Conservation (phyloP, 2,329 filamentous ascomycete genomes). For the Mycosphaerelloides madeirae region DNA sequence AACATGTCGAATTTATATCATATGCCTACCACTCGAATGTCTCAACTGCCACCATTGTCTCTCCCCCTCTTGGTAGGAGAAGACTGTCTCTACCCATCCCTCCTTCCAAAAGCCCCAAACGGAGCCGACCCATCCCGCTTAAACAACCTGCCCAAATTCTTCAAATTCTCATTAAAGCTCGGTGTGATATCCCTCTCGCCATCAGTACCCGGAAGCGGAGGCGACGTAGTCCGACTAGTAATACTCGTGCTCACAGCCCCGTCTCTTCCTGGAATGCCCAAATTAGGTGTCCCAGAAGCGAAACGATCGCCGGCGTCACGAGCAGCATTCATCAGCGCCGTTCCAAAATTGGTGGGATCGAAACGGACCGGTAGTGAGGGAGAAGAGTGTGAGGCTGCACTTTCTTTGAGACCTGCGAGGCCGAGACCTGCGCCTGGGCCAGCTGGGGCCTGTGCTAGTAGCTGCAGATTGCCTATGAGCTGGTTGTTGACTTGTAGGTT, state of each 20-base stretch:
- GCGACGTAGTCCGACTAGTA: slow-evolving; percentile 31
- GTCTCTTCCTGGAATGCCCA: slow-evolving; percentile 31
- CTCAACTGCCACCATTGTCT: no score
- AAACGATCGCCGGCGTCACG: slow-evolving; percentile 77
- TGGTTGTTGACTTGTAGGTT: slow-evolving; percentile 64
- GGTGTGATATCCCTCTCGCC: slow-evolving; percentile 47
- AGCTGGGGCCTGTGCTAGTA: slow-evolving; percentile 41
- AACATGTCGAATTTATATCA: no score
- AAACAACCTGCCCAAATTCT: slow-evolving; percentile 96
- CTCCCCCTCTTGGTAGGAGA: no score
- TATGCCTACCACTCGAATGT: no score
- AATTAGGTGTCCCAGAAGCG: slow-evolving; percentile 50
- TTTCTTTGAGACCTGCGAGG: slow-evolving; percentile 38
- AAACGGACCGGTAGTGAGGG: slow-evolving; percentile 52
- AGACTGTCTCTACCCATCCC: slow-evolving; percentile 5
- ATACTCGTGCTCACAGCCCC: slow-evolving; percentile 26
- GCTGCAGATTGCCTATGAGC: slow-evolving; percentile 61
- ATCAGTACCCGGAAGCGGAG: slow-evolving; percentile 21
- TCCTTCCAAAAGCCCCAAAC: slow-evolving; percentile 33
- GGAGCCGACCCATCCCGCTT: slow-evolving; percentile 71
- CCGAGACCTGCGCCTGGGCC: slow-evolving; percentile 13
- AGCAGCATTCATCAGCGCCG: slow-evolving; percentile 76
- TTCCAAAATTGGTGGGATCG: slow-evolving; percentile 76
- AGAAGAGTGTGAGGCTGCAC: slow-evolving; percentile 24
- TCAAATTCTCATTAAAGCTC: slow-evolving; percentile 87